Base-by-base conservation (phyloP, 208 protist species). In the Kentomonas sorsogonicus region DNA sequence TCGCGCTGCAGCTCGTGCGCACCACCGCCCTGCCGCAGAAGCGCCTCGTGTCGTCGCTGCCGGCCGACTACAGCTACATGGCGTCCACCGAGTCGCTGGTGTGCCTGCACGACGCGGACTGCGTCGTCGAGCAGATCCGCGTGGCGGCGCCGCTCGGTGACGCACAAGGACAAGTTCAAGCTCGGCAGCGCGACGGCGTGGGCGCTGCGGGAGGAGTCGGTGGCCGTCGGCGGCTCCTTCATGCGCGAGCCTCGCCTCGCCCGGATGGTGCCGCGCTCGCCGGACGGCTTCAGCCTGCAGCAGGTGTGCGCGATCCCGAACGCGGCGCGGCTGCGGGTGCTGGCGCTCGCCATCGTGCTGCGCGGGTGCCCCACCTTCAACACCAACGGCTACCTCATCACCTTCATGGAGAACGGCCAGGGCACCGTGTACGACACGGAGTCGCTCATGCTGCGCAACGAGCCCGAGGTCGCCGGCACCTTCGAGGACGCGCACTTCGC, bases 201-300 rank as follows among this genome's bases (percentile, higher is more conserved):
- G 80, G 76, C 77, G 1, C 65, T 72, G 29, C 36, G 43, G 2
- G 62, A 73, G 44, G 68, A 66, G 26, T 56, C 54, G 29, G 46
- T 91, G 16, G 77, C 77, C n/a, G 69, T 86, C 22, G 84, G 60
- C 11, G 84, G 84, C 30, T 83, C 79, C n/a, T 91, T 91, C 56
- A 62, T 91, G 47, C 78, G 70, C 15, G 79, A 86, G 61, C 71
- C 74, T 23, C 77, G 84, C 2, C 63, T 91, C 20, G 69, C 77
- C 16, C 66, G 69, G 26, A 40, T 88, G 25, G 50, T 55, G 53
- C 69, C 68, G 39, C 56, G 66, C 10, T 58, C 56, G 7, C 48
- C 40, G 13, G 44, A 30, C 11, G 48, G 60, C 51, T 53, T 20
- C 38, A 60, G 65, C 13, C 26, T 16, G 16, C 47, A 70, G 7